Evolutionary conservation across 2,329 filamentous ascomycete species (phyloP), one percentile per base, ranked within the genome.

Genomic region (Trichoderma sp.): DNA sequence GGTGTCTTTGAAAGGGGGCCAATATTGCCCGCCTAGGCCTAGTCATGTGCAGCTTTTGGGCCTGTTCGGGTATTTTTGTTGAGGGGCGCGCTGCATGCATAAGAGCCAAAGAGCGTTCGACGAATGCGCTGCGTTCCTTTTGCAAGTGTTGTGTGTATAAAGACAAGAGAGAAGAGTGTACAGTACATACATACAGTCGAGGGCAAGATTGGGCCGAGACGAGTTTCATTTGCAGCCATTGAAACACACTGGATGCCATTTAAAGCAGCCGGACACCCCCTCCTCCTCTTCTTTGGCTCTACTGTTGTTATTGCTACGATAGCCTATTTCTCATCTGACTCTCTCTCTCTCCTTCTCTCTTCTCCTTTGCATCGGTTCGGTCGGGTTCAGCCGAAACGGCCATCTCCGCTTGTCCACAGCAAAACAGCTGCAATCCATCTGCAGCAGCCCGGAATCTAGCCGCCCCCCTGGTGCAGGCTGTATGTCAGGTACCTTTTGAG

Each of bases 21-120:
- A 64, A 47, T 51, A 64, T 51, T 47, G 61, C 61, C 61, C 61
- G 43, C 24, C 61, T 51, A 28, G 61, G 61, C 36, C 61, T 51
- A 64, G 61, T 64, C 36, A 63, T 36, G 47, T 53, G 47, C 47
- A 21, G 43, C 43, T 21, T 28, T 43, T 30, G 36, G 39, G 18
- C 7, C 28, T n/a, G 61, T 30, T 64, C 61, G 61, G 61, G 61
- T 53, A 32, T 65, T 65, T 65, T 64, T 64, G 43, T 47, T 47
- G 43, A 47, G 43, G 18, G 43, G 43, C 18, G 43, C 43, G 43
- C 43, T 51, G 43, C 26, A 51, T 65, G 62, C 47, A 53, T 53
- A 24, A 34, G 28, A 15, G 43, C 43, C 18, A 51, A 3, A 51
- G 43, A 21, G 34, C 15, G 8, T 8, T 51, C 8, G 34, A 62